A percentile compares a stretch with the other conserved stretches of the same genome.
phyloP scores from a whole-genome alignment of 352 stramenopile genomes.

The Globisporangium cederbergense region DNA sequence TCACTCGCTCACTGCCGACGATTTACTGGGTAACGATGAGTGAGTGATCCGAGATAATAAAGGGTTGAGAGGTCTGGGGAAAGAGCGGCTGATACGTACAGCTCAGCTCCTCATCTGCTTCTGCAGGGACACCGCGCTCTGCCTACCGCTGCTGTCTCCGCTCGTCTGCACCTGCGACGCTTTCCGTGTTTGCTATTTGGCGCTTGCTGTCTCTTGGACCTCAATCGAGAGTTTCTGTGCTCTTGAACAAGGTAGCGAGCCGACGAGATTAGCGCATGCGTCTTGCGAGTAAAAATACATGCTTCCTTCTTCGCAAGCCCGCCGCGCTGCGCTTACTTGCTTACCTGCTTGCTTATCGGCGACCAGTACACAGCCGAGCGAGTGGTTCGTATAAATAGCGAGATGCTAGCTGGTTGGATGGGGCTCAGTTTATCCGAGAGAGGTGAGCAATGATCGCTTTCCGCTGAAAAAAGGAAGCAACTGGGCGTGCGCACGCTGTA shows the following conservation, averaged over 20 bases:
- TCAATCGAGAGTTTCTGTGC: neutral
- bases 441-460: too few species aligned
- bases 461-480: too few species aligned
- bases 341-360: too few species aligned
- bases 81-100: neutral
- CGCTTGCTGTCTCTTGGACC: neutral
- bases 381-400: too few species aligned
- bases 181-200: neutral
- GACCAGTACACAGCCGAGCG: too few species aligned
- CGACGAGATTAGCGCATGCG: neutral
- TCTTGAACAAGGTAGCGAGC: neutral
- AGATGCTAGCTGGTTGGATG: too few species aligned
- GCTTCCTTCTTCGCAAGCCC: too few species aligned
- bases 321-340: too few species aligned
- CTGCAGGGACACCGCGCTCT: neutral
- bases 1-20: neutral
- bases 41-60: neutral
- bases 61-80: neutral
- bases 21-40: neutral
- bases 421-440: too few species aligned
- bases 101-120: conserved; percentile 3
- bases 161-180: neutral
- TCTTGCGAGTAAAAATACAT: neutral
- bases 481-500: too few species aligned
- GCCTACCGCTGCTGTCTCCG: neutral